Base-by-base conservation (phyloP, 768 basidiomycete species). In the Calocybe gangraenosa region DNA sequence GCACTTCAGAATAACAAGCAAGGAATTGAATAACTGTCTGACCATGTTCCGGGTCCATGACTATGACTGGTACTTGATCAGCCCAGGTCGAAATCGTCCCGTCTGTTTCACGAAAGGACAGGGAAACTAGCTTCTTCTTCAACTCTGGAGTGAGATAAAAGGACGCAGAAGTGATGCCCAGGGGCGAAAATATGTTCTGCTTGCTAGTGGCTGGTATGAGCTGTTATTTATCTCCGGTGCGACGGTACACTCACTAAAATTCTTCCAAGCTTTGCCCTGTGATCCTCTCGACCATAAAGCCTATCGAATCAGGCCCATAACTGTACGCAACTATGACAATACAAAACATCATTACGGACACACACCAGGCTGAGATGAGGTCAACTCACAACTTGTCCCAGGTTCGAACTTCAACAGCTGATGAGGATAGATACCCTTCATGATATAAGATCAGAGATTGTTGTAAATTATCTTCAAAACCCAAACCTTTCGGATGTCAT, bases 231-330 rank as follows among this genome's bases (percentile, higher is more conserved):
- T 11, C 38, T 11, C 11, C 17, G 17, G 28, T 3, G 22, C 14
- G 33, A 21, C 14, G 1, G 17, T 8, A 18, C 2, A 47, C 58
- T 21, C 37, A 65, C 64, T 58, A 59, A 25, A 61, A 65, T 20
- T 60, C 47, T 40, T 64, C 61, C n/a, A 65, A 50, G 7, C 52
- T 55, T 41, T 58, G 46, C 1, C 59, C 60, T 0, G 61, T 52
- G 3, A 61, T 37, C 21, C 53, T 53, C 32, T 65, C 60, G 5
- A 65, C 47, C 11, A 64, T 51, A 40, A 65, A 65, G 3, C 64
- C 64, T 0, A 57, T 30, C 7, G 48, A 52, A 42, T 64, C 61
- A 3, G 47, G 41, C 9, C 46, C 44, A 38, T 50, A 62, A 0
- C 64, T 57, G 43, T 65, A 65, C 0, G 40, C 46, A 32, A 52